Evolutionary conservation across 805 yeast genomes (phyloP).

Genomic region (Lachancea meyersii): DNA sequence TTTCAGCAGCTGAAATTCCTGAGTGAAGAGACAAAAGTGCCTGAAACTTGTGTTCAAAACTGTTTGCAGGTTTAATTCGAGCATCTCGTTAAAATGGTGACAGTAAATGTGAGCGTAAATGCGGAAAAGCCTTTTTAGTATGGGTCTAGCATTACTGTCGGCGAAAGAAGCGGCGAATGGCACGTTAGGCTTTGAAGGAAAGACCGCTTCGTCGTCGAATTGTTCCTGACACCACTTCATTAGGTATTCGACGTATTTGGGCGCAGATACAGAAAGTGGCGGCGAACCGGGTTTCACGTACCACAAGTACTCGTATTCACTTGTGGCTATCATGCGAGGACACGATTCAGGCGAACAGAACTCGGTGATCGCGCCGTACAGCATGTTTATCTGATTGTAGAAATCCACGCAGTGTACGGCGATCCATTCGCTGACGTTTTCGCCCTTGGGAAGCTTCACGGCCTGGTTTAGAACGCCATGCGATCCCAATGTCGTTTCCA

Average conservation of each 20-base stretch:
- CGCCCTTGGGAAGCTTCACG: slow-evolving; percentile 88
- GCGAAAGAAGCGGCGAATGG: slow-evolving; percentile 85
- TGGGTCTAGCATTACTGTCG: slow-evolving; percentile 64
- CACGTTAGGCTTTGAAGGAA: slow-evolving; percentile 87
- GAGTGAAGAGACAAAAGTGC: slow-evolving; percentile 83
- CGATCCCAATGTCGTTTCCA: slow-evolving; percentile 92
- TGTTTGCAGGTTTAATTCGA: slow-evolving; percentile 86
- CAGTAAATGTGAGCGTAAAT: slow-evolving; percentile 97
- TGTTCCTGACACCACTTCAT: slow-evolving; percentile 95
- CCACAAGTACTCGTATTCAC: slow-evolving; percentile 95
- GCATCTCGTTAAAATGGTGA: slow-evolving; percentile 93
- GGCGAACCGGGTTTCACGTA: slow-evolving; percentile 65
- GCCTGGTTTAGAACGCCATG: slow-evolving; percentile 89
- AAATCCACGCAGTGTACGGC: slow-evolving; percentile 98
- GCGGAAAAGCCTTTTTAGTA: slow-evolving; percentile 84
- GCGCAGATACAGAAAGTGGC: slow-evolving; percentile 88
- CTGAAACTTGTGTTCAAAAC: slow-evolving; percentile 91
- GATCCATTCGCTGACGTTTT: slow-evolving; percentile 87
- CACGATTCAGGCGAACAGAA: slow-evolving; percentile 94
- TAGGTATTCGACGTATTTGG: slow-evolving; percentile 86
- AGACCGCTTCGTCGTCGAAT: slow-evolving; percentile 82
- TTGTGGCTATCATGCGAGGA: slow-evolving; percentile 96
- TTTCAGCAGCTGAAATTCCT: slow-evolving; percentile 72
- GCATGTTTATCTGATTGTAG: slow-evolving; percentile 92
- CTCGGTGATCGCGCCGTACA: slow-evolving; percentile 91